Conservation (phyloP, 331 rosid species). For the Pyrus hybrid region DNA sequence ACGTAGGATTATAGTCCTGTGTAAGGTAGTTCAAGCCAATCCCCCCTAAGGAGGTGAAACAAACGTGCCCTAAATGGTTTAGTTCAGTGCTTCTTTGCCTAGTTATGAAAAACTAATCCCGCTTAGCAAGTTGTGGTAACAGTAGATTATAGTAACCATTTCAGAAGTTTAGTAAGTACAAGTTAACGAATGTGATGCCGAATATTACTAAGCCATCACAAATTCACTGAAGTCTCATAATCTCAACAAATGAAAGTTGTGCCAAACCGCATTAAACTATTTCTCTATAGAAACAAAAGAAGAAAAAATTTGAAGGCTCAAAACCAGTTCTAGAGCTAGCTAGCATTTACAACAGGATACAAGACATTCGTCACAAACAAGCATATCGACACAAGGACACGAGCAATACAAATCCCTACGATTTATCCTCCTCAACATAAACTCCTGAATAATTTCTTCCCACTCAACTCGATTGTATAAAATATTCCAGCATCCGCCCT, state of each 20-base stretch:
- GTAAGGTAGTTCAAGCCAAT: too few relatives aligned
- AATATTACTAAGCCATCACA: background rate
- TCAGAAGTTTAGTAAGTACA: too few relatives aligned
- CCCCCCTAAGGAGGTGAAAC: too few relatives aligned
- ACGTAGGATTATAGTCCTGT: too few relatives aligned
- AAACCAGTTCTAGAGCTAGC: slow-evolving; percentile 11
- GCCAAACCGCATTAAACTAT: background rate
- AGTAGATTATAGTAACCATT: too few relatives aligned
- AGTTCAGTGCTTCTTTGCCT: too few relatives aligned
- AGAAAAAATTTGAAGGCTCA: background rate
- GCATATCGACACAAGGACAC: slow-evolving; percentile 23
- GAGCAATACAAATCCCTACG: slow-evolving; percentile 8
- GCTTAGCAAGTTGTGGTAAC: too few relatives aligned
- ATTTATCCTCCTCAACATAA: background rate
- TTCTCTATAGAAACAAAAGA: background rate
- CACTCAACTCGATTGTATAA: slow-evolving; percentile 1
- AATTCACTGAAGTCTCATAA: background rate
- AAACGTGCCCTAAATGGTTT: too few relatives aligned
- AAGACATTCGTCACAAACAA: slow-evolving; percentile 9
- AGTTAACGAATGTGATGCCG: background rate
- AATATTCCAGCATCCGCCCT: slow-evolving; percentile 20
- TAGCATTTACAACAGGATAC: slow-evolving; percentile 26
- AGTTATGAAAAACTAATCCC: too few relatives aligned
- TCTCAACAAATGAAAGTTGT: background rate
- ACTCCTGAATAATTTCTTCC: background rate